Percentiles rank a stretch among this genome's conserved stretches.
Conservation (phyloP, 306 rosid genomes). For the Castanopsis chinensis region DNA sequence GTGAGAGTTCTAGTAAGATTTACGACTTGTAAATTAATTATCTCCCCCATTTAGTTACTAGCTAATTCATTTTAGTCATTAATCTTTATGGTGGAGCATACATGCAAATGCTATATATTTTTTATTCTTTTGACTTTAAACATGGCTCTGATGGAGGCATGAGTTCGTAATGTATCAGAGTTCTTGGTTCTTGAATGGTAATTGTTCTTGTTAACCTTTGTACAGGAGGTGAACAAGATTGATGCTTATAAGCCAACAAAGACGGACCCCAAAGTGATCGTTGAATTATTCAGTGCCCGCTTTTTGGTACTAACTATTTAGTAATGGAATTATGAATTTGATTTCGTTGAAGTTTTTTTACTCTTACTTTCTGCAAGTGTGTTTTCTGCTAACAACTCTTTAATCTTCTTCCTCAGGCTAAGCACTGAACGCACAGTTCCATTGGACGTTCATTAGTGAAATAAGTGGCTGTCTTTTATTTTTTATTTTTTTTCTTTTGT, state of each 20-base stretch:
- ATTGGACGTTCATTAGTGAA: neutral
- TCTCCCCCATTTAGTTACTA: neutral
- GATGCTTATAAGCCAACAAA: constrained; percentile 62
- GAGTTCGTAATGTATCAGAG: neutral
- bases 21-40: neutral
- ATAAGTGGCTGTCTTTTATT: too few relatives aligned
- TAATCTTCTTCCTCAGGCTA: constrained; percentile 29
- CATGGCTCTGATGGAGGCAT: neutral
- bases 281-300: constrained; percentile 44
- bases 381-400: neutral
- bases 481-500: too few relatives aligned
- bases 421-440: constrained; percentile 26
- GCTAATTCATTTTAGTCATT: neutral
- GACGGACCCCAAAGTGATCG: constrained; percentile 40
- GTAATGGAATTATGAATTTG: neutral
- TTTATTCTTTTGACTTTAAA: neutral
- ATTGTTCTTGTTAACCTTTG: neutral
- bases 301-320: constrained; percentile 38
- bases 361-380: neutral
- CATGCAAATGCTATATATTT: neutral
- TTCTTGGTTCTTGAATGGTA: constrained; percentile 1
- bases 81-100: neutral
- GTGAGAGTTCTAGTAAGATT: neutral
- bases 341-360: neutral
- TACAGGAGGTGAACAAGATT: constrained; percentile 65